Evolutionary conservation across 768 basidiomycete species (phyloP), one percentile per base, ranked within the genome.

Genomic region (Sarcodon sp.): DNA sequence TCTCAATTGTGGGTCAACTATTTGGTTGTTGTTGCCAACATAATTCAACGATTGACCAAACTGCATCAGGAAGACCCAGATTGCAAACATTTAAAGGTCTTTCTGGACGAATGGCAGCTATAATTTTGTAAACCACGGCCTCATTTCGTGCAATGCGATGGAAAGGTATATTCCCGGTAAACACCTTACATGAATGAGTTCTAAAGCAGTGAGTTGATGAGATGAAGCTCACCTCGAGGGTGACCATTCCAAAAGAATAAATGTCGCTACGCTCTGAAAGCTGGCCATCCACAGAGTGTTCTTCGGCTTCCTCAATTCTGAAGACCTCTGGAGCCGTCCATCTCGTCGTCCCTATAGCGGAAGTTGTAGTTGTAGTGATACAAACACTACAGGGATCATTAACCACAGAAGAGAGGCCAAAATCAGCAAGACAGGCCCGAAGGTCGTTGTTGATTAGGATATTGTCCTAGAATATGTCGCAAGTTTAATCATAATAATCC

Each of bases 301-400:
- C 13, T 7, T 7, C 13, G 2, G 21, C 21, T 27, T 27, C 21
- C 21, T 27, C 21, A 4, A 27, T 4, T 27, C 47, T 43, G 11
- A 51, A 27, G 34, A 48, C 34, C 46, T 51, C 50, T 6, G 50
- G 50, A 4, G 50, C 47, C 10, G 37, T 47, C 47, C 47, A 47
- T 15, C 47, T 15, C 16, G 35, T 41, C 21, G 57, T 51, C 3
- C 55, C 56, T 15, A n/a, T 12, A 9, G 33, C 21, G 7, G 37
- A 33, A 33, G 43, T 35, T 7, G 16, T 18, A 4, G 16, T 8
- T 4, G 43, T 33, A 33, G 31, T 31, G 12, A 47, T 43, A 33
- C 47, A 55, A 15, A 41, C 11, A 9, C 52, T 54, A 12, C 52
- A 53, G 21, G 49, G 51, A 5, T 31, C 45, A 36, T 48, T 47